A percentile compares a stretch with the other conserved stretches of the same genome.
Conservation (phyloP, 225 moss, liverwort and hornwort genomes). For the Antitrichia curtipendula region DNA sequence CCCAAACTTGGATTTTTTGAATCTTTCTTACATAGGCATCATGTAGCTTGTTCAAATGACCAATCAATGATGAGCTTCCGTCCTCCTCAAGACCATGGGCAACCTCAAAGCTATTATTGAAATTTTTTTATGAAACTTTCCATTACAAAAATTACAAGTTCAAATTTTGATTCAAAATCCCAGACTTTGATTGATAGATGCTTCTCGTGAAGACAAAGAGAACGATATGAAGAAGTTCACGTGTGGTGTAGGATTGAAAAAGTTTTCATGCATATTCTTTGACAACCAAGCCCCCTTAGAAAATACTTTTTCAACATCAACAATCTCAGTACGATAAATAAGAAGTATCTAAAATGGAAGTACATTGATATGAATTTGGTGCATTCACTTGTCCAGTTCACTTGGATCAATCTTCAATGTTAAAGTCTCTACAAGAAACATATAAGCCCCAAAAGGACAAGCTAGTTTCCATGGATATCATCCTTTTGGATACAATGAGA, state of each 20-base stretch:
- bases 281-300: neutral
- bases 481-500: neutral
- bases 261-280: neutral
- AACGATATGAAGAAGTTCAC: neutral
- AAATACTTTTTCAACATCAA: neutral
- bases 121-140: neutral
- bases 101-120: neutral
- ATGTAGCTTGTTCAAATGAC: neutral
- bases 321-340: too few species aligned
- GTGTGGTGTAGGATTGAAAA: neutral
- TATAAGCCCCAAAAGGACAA: neutral
- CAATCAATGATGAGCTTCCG: neutral
- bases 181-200: neutral
- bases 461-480: neutral
- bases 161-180: neutral
- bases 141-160: neutral
- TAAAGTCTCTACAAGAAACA: neutral
- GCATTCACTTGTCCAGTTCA: neutral
- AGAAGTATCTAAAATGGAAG: neutral
- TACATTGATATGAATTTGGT: too few species aligned
- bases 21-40: neutral
- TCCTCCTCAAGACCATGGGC: neutral
- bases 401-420: neutral
- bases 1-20: neutral
- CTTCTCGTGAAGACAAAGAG: neutral